Evolutionary conservation across 768 basidiomycete species (phyloP), one percentile per base, ranked within the genome.

Genomic region (Rickenella mellea): DNA sequence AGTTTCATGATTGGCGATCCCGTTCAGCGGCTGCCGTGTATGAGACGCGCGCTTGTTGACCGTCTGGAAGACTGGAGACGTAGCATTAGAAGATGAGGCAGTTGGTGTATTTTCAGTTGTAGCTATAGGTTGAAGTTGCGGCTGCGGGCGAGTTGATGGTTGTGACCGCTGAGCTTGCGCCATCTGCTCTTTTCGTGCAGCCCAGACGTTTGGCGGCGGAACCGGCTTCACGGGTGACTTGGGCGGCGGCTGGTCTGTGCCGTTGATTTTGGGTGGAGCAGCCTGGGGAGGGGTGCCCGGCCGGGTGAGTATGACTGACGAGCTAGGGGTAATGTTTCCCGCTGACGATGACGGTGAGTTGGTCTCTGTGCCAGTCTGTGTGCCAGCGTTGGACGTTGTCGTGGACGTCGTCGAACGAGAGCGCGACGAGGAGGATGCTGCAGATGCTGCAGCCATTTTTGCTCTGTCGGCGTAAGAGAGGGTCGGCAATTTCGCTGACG

Each of bases 401-500:
- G 42, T 22, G 31, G 28, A 40, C 27, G 33, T 27, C 21, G 44
- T 33, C 14, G 42, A 22, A 17, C 26, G 36, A 25, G 12, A 39
- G 25, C 35, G 42, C n/a, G n/a, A 32, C 15, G 25, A 44, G 38
- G 41, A 32, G 40, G 24, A 29, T 38, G 46, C 48, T 30, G 30
- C 39, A 44, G n/a, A 44, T 44, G 28, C 59, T 47, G 49, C 51
- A 2, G 70, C 69, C 52, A 66, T 71, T 60, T 67, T 72, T 45
- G 69, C 73, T 33, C 67, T 68, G 39, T 76, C 67, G 27, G 74
- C 74, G 49, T 81, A 82, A 22, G 79, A 80, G 38, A 77, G 66
- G 43, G 66, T 56, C 48, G 64, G 64, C 31, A 57, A 58, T 40
- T 60, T 61, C 43, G 56, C 51, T 28, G 56, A 27, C 26, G 55